Percentiles rank a stretch among this genome's conserved stretches.
phyloP scores from a whole-genome alignment of 2,329 filamentous ascomycete species.

The Colletotrichum spinosum region DNA sequence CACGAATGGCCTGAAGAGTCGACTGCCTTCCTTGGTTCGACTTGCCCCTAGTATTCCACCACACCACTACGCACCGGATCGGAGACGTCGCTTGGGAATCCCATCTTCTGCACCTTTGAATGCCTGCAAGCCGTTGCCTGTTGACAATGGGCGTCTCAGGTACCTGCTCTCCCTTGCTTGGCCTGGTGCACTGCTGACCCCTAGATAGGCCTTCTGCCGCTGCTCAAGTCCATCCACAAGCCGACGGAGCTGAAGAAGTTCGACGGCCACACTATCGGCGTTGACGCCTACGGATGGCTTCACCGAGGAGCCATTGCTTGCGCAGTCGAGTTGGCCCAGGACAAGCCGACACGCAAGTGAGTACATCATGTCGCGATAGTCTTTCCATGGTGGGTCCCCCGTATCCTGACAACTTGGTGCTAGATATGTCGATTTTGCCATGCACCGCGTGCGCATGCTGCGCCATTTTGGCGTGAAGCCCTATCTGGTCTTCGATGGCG shows the following conservation, averaged over 20 bases:
- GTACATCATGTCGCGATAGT: conserved; percentile 43
- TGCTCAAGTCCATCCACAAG: conserved; percentile 96
- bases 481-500: conserved; percentile 96
- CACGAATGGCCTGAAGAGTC: conserved; percentile 29
- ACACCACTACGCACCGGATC: conserved; percentile 16
- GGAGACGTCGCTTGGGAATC: conserved; percentile 5
- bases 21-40: conserved; percentile 5
- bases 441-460: conserved; percentile 93
- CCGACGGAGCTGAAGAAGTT: conserved; percentile 89
- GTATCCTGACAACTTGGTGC: conserved; percentile 21
- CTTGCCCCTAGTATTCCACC: conserved; percentile 4
- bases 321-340: conserved; percentile 89
- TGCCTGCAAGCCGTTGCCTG: conserved; percentile 21
- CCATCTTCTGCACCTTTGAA: conserved; percentile 5
- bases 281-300: conserved; percentile 98
- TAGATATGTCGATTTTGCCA: conserved; percentile 89
- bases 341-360: conserved; percentile 88
- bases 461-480: conserved; percentile 94
- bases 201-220: conserved; percentile 80
- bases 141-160: conserved; percentile 40
- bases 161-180: conserved; percentile 32
- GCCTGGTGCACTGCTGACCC: conserved; percentile 22
- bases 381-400: not conserved
- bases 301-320: conserved; percentile 93
- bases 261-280: conserved; percentile 87